Conservation (phyloP, 164 flowering plant species). For the Houttuynia cordata region DNA sequence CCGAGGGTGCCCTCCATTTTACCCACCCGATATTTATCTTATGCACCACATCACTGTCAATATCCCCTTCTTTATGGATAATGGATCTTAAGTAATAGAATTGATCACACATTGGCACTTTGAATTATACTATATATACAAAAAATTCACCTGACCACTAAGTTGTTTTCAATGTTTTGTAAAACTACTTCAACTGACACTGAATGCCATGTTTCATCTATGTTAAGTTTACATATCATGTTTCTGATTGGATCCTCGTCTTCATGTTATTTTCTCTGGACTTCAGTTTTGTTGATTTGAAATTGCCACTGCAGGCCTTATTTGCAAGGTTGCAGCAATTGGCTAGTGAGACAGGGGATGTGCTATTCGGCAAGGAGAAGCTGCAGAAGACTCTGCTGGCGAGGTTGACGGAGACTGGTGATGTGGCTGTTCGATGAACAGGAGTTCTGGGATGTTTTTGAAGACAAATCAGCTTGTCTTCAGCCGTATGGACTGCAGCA, state of each 20-base stretch:
- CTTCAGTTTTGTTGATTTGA: background rate
- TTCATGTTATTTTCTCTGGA: background rate
- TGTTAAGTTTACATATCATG: background rate
- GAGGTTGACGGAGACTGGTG: constrained; percentile 77
- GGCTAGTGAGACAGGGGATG: constrained; percentile 87
- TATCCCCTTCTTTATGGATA: too few relatives aligned
- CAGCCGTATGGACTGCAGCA: constrained; percentile 82
- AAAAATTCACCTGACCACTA: background rate
- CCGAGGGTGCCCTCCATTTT: too few relatives aligned
- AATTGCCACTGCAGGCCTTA: constrained; percentile 48
- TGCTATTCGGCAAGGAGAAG: constrained; percentile 79
- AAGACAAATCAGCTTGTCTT: constrained; percentile 57
- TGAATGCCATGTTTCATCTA: background rate
- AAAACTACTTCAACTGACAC: background rate
- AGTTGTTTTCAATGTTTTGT: background rate
- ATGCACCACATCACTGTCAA: too few relatives aligned
- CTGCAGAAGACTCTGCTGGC: constrained; percentile 84
- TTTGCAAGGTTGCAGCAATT: constrained; percentile 85
- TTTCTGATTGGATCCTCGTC: background rate
- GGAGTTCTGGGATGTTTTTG: constrained; percentile 90
- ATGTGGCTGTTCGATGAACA: constrained; percentile 93
- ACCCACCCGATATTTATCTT: too few relatives aligned
- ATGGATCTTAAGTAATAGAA: too few relatives aligned
- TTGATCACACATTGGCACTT: too few relatives aligned
- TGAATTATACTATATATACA: too few relatives aligned